Evolutionary conservation across 805 yeast species (phyloP).

Genomic region (Brettanomyces custersianus): DNA sequence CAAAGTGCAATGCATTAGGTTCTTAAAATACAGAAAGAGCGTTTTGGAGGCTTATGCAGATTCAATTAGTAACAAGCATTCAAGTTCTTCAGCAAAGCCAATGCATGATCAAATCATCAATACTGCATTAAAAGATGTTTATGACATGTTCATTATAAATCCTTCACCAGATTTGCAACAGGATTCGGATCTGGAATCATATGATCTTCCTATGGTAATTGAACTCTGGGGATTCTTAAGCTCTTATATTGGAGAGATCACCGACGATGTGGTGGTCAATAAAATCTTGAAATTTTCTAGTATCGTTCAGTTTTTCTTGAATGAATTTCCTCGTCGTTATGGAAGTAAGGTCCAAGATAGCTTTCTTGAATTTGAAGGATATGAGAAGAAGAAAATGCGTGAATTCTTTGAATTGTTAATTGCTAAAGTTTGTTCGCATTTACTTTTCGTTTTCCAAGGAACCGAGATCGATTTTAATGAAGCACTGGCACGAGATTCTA

Average conservation of each 20-base stretch:
- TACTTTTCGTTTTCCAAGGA: conserved; percentile 20
- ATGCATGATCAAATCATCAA: conserved; percentile 14
- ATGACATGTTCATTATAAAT: conserved; percentile 9
- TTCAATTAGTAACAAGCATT: not conserved
- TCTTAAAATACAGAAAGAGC: conserved; percentile 30
- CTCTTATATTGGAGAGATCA: conserved; percentile 28
- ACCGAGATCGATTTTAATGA: conserved; percentile 32
- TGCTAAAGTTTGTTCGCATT: conserved; percentile 19
- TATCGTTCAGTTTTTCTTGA: conserved; percentile 44
- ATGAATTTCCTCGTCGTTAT: conserved; percentile 31
- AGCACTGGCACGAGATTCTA: conserved; percentile 7
- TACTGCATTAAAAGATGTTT: conserved; percentile 20
- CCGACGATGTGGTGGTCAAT: conserved; percentile 24
- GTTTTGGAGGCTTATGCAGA: conserved; percentile 28
- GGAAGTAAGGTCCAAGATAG: conserved; percentile 15
- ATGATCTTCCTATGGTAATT: conserved; percentile 44
- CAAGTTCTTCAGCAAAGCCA: conserved; percentile 3
- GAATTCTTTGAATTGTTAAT: conserved; percentile 19
- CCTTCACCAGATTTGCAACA: conserved; percentile 21
- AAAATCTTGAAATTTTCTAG: conserved; percentile 45
- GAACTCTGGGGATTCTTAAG: conserved; percentile 52
- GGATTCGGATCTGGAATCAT: conserved; percentile 17
- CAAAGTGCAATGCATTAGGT: conserved; percentile 30
- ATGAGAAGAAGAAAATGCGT: conserved; percentile 33
- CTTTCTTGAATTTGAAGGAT: conserved; percentile 32